phyloP scores from a whole-genome alignment of 1,284 basidiomycete genomes.

The Sanghuangporus weigelae region DNA sequence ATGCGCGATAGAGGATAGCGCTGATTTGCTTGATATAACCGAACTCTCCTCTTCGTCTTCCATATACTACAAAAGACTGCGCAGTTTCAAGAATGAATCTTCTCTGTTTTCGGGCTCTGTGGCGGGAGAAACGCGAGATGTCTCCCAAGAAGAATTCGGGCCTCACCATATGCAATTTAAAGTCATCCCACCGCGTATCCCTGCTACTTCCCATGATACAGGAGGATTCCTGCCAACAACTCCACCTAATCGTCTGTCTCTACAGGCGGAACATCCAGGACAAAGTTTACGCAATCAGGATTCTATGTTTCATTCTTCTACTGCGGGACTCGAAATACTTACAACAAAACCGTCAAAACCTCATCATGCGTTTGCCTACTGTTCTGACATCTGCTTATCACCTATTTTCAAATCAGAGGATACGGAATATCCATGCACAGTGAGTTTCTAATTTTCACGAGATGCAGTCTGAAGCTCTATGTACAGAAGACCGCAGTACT shows the following conservation, averaged over 20 bases:
- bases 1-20: background rate
- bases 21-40: background rate
- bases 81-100: no score
- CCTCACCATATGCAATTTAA: no score
- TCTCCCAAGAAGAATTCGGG: no score
- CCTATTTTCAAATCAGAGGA: constrained; percentile 30
- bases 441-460: background rate
- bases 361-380: constrained; percentile 34
- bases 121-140: no score
- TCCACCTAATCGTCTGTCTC: background rate
- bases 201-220: no score
- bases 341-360: background rate
- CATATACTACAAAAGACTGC: background rate
- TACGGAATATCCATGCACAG: background rate
- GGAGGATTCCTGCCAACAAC: no score
- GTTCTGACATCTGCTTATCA: constrained; percentile 42
- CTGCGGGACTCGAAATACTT: no score
- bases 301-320: background rate
- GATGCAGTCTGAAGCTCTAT: no score
- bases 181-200: no score
- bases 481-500: no score
- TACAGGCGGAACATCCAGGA: background rate
- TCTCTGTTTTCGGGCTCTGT: no score
- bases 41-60: background rate
- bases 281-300: background rate